Conservation (phyloP, 768 basidiomycete species). For the Tulasnella sp. region DNA sequence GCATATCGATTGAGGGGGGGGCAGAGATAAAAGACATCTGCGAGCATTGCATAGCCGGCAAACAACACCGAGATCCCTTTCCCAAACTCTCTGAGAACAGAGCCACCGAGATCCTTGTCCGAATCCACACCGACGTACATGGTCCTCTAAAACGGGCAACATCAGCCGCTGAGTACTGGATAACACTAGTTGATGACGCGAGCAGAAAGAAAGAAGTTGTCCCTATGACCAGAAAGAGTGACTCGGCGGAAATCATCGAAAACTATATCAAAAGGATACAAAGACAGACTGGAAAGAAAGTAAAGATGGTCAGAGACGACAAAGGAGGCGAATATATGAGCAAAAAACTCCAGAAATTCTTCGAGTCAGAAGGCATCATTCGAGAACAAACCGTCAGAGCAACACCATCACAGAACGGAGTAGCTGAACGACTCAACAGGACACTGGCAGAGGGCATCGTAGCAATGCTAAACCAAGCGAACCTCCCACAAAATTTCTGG, state of each 20-base stretch:
- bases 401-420: slow-evolving; percentile 19
- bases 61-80: slow-evolving; percentile 15
- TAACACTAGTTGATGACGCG: slow-evolving; percentile 14
- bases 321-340: slow-evolving; percentile 36
- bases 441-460: background rate
- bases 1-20: background rate
- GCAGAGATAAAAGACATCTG: background rate
- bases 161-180: slow-evolving; percentile 7
- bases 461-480: background rate
- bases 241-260: slow-evolving; percentile 27
- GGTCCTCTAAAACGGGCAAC: background rate
- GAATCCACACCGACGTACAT: slow-evolving; percentile 20
- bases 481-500: slow-evolving; percentile 1
- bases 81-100: background rate
- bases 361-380: background rate
- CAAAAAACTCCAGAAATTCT: background rate
- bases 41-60: slow-evolving; percentile 9
- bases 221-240: slow-evolving; percentile 1
- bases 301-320: slow-evolving; percentile 31
- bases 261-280: slow-evolving; percentile 32
- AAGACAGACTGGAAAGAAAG: slow-evolving; percentile 26
- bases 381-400: background rate
- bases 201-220: background rate
- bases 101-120: background rate
- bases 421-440: slow-evolving; percentile 10